A percentile compares a stretch with the other conserved stretches of the same genome.
Conservation (phyloP, 495 filamentous ascomycete genomes). For the Tetracladium setigerum region DNA sequence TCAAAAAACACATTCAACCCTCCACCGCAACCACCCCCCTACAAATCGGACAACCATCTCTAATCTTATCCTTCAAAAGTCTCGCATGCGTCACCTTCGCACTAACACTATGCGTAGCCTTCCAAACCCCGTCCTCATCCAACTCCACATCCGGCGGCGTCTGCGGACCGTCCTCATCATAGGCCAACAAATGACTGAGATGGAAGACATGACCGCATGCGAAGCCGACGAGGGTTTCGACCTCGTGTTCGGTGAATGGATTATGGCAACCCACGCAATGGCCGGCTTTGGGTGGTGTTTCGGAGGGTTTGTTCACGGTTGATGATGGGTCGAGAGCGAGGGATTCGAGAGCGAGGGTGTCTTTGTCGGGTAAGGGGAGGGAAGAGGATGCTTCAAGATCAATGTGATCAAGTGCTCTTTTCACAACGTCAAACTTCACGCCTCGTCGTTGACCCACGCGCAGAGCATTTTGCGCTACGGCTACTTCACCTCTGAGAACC, state of each 20-base stretch:
- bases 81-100: conserved; percentile 87
- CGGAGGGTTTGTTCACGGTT: conserved; percentile 6
- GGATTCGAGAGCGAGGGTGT: conserved; percentile 1
- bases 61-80: conserved; percentile 62
- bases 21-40: background rate
- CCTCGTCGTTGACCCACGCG: conserved; percentile 70
- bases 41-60: conserved; percentile 65
- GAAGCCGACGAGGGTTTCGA: conserved; percentile 79
- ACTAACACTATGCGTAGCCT: conserved; percentile 56
- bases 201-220: conserved; percentile 92
- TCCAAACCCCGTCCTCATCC: conserved; percentile 32
- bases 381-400: conserved; percentile 27
- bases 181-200: conserved; percentile 62
- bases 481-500: conserved; percentile 82
- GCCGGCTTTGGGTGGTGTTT: conserved; percentile 30
- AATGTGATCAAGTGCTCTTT: conserved; percentile 32
- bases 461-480: conserved; percentile 68
- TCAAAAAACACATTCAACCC: no score
- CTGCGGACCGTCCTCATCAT: conserved; percentile 33
- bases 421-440: conserved; percentile 76
- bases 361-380: conserved; percentile 9
- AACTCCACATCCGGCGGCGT: conserved; percentile 30
- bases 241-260: conserved; percentile 52
- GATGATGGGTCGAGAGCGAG: conserved; percentile 5
- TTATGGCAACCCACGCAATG: conserved; percentile 59